Evolutionary conservation across 2,329 filamentous ascomycete genomes (phyloP), one percentile per base, ranked within the genome.

Genomic region (Aspergillus pseudoglaucus): DNA sequence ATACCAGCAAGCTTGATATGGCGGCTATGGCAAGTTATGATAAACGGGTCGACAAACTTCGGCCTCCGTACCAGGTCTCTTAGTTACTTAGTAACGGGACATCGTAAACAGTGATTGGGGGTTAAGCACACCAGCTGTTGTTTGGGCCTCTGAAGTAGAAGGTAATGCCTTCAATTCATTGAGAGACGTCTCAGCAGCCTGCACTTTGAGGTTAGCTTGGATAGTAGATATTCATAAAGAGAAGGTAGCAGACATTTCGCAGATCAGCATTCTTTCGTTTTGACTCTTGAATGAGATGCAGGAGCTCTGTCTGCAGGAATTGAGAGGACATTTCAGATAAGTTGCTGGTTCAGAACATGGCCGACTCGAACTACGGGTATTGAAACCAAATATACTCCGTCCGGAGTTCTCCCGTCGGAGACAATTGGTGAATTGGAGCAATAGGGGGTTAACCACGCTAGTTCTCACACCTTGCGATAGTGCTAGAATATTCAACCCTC

Each of bases 231-330:
- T 54, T 33, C 32, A 17, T 52, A 44, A 37, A 35, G 30, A 40
- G 47, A 45, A 23, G 46, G 42, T 38, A 51, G 38, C 55, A 59
- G 48, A 68, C 78, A 78, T 87, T 87, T 74, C 87, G 83, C 46
- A 98, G 77, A 61, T 97, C 93, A 58, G 86, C 82, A 69, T 96
- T 86, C 72, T 95, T 97, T 62, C 91, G 82, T 72, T 95, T 97
- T 66, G 90, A 93, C 75, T 98, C 93, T 70, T 94, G 88, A 61
- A 95, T 85, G 67, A 96, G 82, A 73, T 88, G 94, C 63, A 85
- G 82, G 67, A 96, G 81, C 79, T 96, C 90, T 49, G 87, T 84
- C 64, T 85, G 83, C 62, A 96, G 80, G 63, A 95, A 84, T 79
- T 94, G 88, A 61, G 89, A 85, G 69, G 90, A 94, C 90, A 95